Evolutionary conservation across 2,329 filamentous ascomycete species (phyloP), one percentile per base, ranked within the genome.

Genomic region (Trichoderma asperellum): DNA sequence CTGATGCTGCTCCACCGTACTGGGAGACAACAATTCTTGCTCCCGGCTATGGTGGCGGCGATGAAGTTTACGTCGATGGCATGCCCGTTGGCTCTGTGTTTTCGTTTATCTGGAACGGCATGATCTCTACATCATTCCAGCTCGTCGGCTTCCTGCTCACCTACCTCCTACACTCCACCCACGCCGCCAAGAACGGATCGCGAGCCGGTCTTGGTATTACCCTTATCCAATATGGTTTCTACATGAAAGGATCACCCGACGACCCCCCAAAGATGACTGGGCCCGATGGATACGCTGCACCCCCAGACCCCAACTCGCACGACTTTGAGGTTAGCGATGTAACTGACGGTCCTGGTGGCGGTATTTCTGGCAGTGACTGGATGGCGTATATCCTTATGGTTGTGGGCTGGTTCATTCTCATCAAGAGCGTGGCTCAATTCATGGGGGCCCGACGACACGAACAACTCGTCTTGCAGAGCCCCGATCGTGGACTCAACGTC

Each of bases 21-120:
- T 99, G 96, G 96, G 96, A 99, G 83, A 99, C 96, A 6, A 98
- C 96, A 0, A 97, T 99, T 73, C 87, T 99, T 63, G 95, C 94
- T 0, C 96, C 96, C 0, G 96, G 95, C 68, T 89, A 96, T 73
- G 92, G 92, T 64, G 92, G 92, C n/a, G 89, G 90, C 49, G 94
- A 98, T 77, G 96, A 99, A 79, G 95, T 99, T 59, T 99, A 96
- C 77, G 92, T 99, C 69, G 96, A 99, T 78, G 96, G 96, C 75
- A 91, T 99, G 77, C 94, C 96, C 3, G 96, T 96, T 65, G 93
- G 93, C 72, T 94, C 92, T 60, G 83, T 96, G 71, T 96, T 96
- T 82, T 91, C 89, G 71, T 96, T 96, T 76, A 83, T 95, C 74
- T 96, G 93, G 93, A 96, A 96, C 82, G 92, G 88, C 82, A 94